Conservation (phyloP, 352 stramenopile genomes). For the Pythium apleroticum region DNA sequence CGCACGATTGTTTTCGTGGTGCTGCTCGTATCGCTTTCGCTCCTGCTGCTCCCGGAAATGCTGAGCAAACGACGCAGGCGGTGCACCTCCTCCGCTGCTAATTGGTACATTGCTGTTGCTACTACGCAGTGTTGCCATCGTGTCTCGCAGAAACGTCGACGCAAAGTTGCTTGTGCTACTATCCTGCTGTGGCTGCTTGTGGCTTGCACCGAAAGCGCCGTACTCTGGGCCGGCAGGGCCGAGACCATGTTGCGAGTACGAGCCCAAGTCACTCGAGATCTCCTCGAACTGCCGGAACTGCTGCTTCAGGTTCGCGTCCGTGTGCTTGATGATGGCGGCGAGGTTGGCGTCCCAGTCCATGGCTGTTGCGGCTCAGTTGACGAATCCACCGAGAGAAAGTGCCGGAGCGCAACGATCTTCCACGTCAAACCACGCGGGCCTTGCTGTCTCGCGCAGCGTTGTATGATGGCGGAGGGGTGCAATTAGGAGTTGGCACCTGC, state of each 20-base stretch:
- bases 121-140: slow-evolving; percentile 18
- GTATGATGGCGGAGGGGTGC: not conserved
- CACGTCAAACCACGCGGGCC: not conserved
- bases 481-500: not conserved
- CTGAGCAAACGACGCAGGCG: slow-evolving; percentile 30
- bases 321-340: slow-evolving; percentile 80
- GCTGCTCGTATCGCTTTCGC: slow-evolving; percentile 45
- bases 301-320: slow-evolving; percentile 70
- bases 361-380: not conserved
- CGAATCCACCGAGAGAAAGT: not conserved
- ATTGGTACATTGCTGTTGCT: not conserved
- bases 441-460: not conserved
- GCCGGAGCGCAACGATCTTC: not conserved
- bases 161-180: slow-evolving; percentile 14
- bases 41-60: slow-evolving; percentile 58
- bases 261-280: slow-evolving; percentile 28
- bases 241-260: slow-evolving; percentile 7
- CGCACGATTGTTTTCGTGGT: slow-evolving; percentile 20
- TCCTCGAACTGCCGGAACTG: slow-evolving; percentile 73
- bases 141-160: slow-evolving; percentile 25
- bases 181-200: not conserved
- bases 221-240: not conserved
- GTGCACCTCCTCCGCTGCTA: not conserved
- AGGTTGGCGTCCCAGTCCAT: slow-evolving; percentile 82
- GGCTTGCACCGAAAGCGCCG: not conserved